A percentile compares a stretch with the other conserved stretches of the same genome.
Evolutionary conservation across 2,329 filamentous ascomycete genomes (phyloP).

Genomic region (Aschersonia sp.): DNA sequence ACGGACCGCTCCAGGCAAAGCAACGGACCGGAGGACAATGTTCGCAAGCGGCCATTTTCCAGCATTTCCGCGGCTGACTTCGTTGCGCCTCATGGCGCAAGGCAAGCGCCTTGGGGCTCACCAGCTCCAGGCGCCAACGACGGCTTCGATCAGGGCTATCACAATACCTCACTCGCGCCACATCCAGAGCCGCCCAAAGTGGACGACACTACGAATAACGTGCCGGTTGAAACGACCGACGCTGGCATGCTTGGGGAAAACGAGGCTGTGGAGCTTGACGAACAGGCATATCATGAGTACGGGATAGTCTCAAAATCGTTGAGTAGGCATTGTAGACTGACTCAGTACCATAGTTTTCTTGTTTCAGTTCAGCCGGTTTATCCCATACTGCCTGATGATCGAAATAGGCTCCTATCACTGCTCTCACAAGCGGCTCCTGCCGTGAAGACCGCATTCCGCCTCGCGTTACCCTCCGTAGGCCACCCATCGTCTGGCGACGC

Average conservation of each 20-base stretch:
- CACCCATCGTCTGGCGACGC: constrained; percentile 24
- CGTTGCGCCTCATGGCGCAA: constrained; percentile 23
- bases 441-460: constrained; percentile 49
- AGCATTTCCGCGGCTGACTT: constrained; percentile 29
- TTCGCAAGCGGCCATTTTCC: constrained; percentile 32
- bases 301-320: constrained; percentile 6
- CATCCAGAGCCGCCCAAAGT: constrained; percentile 26
- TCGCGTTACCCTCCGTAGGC: constrained; percentile 44
- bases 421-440: constrained; percentile 39
- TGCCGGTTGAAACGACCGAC: constrained; percentile 19
- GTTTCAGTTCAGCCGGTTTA: constrained; percentile 50
- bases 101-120: constrained; percentile 31
- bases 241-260: constrained; percentile 13
- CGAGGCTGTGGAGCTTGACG: constrained; percentile 17
- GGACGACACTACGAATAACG: constrained; percentile 20
- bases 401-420: constrained; percentile 37
- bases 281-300: constrained; percentile 30
- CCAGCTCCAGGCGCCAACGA: constrained; percentile 22
- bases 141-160: constrained; percentile 16
- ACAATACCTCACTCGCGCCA: constrained; percentile 28
- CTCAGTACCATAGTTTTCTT: constrained; percentile 35
- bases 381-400: constrained; percentile 47
- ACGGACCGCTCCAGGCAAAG: constrained; percentile 17
- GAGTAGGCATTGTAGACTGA: constrained; percentile 1
- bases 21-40: constrained; percentile 13